phyloP scores from a whole-genome alignment of 805 yeast genomes.

The Lipomyces sp. region DNA sequence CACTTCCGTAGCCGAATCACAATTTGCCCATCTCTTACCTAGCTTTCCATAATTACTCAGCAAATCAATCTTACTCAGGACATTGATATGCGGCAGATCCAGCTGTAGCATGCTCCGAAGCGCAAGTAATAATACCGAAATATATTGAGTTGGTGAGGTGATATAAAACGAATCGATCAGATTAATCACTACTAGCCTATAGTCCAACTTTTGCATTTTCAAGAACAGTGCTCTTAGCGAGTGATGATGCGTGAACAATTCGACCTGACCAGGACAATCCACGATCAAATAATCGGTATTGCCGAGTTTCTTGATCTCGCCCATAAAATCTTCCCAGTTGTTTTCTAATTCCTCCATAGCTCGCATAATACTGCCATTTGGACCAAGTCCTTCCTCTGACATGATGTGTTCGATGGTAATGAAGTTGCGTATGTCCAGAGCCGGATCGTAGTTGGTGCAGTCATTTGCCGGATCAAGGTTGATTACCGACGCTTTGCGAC shows the following conservation, averaged over 20 bases:
- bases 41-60: slow-evolving; percentile 75
- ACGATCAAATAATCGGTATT: slow-evolving; percentile 61
- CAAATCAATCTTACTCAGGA: slow-evolving; percentile 87
- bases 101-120: slow-evolving; percentile 90
- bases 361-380: slow-evolving; percentile 88
- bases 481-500: slow-evolving; percentile 80
- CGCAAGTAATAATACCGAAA: slow-evolving; percentile 78
- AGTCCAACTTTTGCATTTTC: slow-evolving; percentile 64
- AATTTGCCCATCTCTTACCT: slow-evolving; percentile 31
- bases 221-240: slow-evolving; percentile 72
- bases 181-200: slow-evolving; percentile 72
- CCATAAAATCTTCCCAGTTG: slow-evolving; percentile 62
- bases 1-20: background rate
- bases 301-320: slow-evolving; percentile 61
- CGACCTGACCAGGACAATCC: slow-evolving; percentile 96
- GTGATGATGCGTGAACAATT: slow-evolving; percentile 86
- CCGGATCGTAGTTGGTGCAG: slow-evolving; percentile 67
- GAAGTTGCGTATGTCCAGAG: slow-evolving; percentile 77
- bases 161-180: slow-evolving; percentile 81
- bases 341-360: slow-evolving; percentile 73
- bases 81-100: slow-evolving; percentile 91
- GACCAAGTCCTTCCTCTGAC: slow-evolving; percentile 74
- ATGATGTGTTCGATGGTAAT: slow-evolving; percentile 77
- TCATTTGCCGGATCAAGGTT: slow-evolving; percentile 95
- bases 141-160: slow-evolving; percentile 85